A percentile compares a stretch with the other conserved stretches of the same genome.
These are phyloP conservation scores for Chenopodium quinoa DNA, from an alignment of 148 eudicot genomes.

Conservation along the genomic window DNA sequence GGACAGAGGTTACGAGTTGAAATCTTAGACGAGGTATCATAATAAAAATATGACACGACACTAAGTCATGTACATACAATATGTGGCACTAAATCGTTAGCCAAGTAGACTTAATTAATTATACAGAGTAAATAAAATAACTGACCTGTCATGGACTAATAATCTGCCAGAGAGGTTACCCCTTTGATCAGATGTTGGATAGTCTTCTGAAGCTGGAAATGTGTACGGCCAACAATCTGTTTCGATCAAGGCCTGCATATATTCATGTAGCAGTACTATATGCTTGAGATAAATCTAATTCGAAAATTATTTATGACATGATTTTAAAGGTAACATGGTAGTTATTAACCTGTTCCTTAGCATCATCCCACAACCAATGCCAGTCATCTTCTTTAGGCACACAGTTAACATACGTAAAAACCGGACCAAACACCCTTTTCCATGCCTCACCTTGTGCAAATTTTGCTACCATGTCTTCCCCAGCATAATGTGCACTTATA, in stretches of 20 bases:
- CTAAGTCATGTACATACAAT: too few species aligned
- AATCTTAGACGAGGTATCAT: too few species aligned
- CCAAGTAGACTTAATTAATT: neutral
- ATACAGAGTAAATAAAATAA: neutral
- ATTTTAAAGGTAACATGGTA: neutral
- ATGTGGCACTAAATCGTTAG: too few species aligned
- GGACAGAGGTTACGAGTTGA: too few species aligned
- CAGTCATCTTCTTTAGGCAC: constrained; percentile 45
- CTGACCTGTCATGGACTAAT: constrained; percentile 31
- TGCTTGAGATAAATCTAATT: neutral
- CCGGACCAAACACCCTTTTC: constrained; percentile 88
- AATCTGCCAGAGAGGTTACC: constrained; percentile 33
- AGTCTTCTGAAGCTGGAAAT: constrained; percentile 38
- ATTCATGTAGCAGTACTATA: neutral
- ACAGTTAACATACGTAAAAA: constrained; percentile 64
- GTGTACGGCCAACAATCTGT: constrained; percentile 36
- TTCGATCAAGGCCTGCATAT: constrained; percentile 30
- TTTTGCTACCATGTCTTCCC: constrained; percentile 53
- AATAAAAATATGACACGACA: too few species aligned
- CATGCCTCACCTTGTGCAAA: constrained; percentile 65
- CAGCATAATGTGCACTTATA: constrained; percentile 70
- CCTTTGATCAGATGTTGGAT: constrained; percentile 32
- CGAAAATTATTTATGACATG: neutral
- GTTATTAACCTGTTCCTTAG: constrained; percentile 63
- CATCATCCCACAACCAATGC: constrained; percentile 69